These are phyloP conservation scores for Colletotrichum falcatum DNA, from an alignment of 2,329 filamentous ascomycete species.

Conservation along the genomic window DNA sequence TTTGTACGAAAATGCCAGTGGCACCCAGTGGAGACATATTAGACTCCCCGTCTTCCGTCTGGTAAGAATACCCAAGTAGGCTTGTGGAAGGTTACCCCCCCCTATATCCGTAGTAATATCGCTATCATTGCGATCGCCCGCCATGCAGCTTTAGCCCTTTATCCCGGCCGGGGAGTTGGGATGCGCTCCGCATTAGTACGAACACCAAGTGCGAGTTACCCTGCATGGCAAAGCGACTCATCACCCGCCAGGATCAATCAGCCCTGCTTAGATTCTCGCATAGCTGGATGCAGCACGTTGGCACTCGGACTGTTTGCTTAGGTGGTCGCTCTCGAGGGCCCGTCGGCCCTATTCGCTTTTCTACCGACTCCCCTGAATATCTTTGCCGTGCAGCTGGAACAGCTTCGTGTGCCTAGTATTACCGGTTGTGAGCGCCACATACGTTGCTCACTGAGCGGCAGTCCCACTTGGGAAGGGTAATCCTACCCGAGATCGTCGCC, in stretches of 20 bases:
- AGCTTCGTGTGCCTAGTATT: too few relatives aligned
- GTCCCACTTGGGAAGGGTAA: too few relatives aligned
- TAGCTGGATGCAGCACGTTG: too few relatives aligned
- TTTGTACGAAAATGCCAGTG: slow-evolving; percentile 17
- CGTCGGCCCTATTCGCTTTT: too few relatives aligned
- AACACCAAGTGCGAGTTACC: slow-evolving; percentile 18
- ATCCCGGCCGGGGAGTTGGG: neutral
- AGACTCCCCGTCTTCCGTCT: neutral
- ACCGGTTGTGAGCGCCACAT: too few relatives aligned
- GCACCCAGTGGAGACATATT: slow-evolving; percentile 13
- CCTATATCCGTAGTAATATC: neutral
- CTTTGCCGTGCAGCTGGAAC: too few relatives aligned
- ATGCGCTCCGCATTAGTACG: neutral
- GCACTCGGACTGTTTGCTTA: too few relatives aligned
- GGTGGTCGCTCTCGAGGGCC: too few relatives aligned
- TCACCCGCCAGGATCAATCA: neutral
- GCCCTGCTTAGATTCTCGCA: neutral
- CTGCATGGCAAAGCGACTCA: neutral
- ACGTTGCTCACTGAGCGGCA: too few relatives aligned
- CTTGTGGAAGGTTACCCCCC: neutral
- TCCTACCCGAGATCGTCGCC: too few relatives aligned
- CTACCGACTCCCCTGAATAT: too few relatives aligned
- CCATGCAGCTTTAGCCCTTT: slow-evolving; percentile 5
- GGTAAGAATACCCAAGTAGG: neutral
- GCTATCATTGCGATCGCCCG: slow-evolving; percentile 31